Percentiles rank a stretch among this genome's conserved stretches.
phyloP scores from a whole-genome alignment of 2,329 filamentous ascomycete species.

The Penicillium sp. region DNA sequence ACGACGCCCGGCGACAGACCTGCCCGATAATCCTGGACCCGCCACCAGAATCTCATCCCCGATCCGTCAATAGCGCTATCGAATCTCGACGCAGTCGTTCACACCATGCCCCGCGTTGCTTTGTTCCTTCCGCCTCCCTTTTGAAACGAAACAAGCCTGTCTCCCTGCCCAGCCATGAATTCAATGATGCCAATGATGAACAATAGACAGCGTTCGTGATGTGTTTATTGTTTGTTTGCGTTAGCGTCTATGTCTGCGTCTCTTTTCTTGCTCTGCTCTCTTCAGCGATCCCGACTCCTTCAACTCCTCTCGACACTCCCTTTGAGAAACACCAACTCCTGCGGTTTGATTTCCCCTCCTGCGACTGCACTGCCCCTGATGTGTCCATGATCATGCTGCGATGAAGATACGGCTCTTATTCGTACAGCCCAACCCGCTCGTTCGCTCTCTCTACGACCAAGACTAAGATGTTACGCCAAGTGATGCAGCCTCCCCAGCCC shows the following conservation, averaged over 20 bases:
- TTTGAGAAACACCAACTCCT: background rate
- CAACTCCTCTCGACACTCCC: constrained; percentile 4
- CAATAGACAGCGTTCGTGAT: constrained; percentile 32
- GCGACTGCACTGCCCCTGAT: constrained; percentile 7
- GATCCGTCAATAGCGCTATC: no score
- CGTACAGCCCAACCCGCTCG: constrained; percentile 7
- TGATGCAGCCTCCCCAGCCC: constrained; percentile 11
- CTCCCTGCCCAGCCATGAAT: constrained; percentile 6
- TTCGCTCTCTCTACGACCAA: constrained; percentile 10
- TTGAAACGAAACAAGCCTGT: background rate
- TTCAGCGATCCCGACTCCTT: constrained; percentile 7
- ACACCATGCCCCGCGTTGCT: no score
- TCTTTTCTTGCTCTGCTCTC: background rate
- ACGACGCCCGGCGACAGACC: constrained; percentile 19
- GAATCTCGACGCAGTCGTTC: no score
- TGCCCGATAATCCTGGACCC: background rate
- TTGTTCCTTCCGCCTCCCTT: background rate
- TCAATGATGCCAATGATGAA: constrained; percentile 26
- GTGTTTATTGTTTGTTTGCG: constrained; percentile 16
- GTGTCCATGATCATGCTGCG: constrained; percentile 23
- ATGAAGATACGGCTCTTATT: constrained; percentile 18
- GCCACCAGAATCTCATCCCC: no score
- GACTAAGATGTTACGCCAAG: constrained; percentile 11
- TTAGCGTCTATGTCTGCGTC: constrained; percentile 4
- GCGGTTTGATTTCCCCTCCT: constrained; percentile 1